phyloP scores from a whole-genome alignment of 306 rosid genomes.

The Hippophae rhamnoides region DNA sequence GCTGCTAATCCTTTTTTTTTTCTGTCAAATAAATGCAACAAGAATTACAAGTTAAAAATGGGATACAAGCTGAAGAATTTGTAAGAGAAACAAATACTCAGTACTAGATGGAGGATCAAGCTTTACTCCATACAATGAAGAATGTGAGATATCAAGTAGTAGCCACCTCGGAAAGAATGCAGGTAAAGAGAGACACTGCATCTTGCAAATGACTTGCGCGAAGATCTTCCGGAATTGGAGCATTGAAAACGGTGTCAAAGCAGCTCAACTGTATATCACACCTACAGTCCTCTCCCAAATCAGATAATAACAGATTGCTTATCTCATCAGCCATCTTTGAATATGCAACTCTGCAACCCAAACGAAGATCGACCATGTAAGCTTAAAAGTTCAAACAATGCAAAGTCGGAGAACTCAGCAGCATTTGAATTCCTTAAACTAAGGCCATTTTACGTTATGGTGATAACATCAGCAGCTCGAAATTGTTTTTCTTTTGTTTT shows the following conservation, averaged over 20 bases:
- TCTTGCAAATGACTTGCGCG: conserved; percentile 77
- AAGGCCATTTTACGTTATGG: no score
- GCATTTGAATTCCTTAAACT: no score
- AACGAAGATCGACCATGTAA: conserved; percentile 8
- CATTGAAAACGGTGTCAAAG: conserved; percentile 60
- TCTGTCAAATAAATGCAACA: no score
- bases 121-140: no score
- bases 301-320: conserved; percentile 54
- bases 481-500: no score
- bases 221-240: conserved; percentile 76
- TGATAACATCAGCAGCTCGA: no score
- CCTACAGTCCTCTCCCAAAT: conserved; percentile 46
- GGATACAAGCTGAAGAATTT: no score
- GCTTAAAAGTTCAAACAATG: background rate
- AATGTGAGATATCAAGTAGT: background rate
- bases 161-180: conserved; percentile 65
- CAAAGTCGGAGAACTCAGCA: background rate
- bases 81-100: no score
- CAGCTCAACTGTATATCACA: conserved; percentile 68
- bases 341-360: conserved; percentile 52
- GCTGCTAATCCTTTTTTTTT: no score
- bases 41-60: no score
- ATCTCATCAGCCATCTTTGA: conserved; percentile 86
- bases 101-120: no score
- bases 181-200: conserved; percentile 63